phyloP scores from a whole-genome alignment of 2,329 filamentous ascomycete species.

The Stachybotrys chlorohalonatus region DNA sequence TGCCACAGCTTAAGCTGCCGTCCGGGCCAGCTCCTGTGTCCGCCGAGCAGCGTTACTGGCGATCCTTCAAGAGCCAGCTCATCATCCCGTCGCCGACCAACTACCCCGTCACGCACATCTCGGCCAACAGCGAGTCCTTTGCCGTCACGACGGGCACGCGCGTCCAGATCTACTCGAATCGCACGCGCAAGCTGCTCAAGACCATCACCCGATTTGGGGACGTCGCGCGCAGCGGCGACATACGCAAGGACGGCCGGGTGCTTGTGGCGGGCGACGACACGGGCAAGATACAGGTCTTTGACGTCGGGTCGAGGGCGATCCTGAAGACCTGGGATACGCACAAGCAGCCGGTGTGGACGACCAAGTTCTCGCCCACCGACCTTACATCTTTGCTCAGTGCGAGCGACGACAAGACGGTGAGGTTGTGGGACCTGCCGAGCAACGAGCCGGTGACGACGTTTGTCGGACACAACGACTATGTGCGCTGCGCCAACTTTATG shows the following conservation, averaged over 20 bases:
- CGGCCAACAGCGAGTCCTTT: slow-evolving; percentile 67
- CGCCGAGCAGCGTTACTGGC: slow-evolving; percentile 94
- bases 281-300: slow-evolving; percentile 91
- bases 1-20: slow-evolving; percentile 75
- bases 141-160: slow-evolving; percentile 91
- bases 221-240: slow-evolving; percentile 80
- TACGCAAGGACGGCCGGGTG: slow-evolving; percentile 80
- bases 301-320: slow-evolving; percentile 79
- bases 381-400: slow-evolving; percentile 81
- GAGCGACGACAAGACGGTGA: slow-evolving; percentile 86
- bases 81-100: slow-evolving; percentile 85
- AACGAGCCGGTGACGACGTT: slow-evolving; percentile 70
- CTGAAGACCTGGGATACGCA: slow-evolving; percentile 92
- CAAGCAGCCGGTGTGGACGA: slow-evolving; percentile 88
- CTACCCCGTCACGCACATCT: slow-evolving; percentile 85
- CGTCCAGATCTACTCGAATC: slow-evolving; percentile 87
- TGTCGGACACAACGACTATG: slow-evolving; percentile 84
- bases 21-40: slow-evolving; percentile 75
- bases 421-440: slow-evolving; percentile 86
- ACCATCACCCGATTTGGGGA: slow-evolving; percentile 92
- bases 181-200: slow-evolving; percentile 85
- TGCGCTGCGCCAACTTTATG: slow-evolving; percentile 80
- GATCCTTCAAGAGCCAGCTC: slow-evolving; percentile 84
- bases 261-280: slow-evolving; percentile 86
- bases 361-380: slow-evolving; percentile 83